phyloP scores from a whole-genome alignment of 345 rosid genomes.

The Chamaenerion angustifolium region DNA sequence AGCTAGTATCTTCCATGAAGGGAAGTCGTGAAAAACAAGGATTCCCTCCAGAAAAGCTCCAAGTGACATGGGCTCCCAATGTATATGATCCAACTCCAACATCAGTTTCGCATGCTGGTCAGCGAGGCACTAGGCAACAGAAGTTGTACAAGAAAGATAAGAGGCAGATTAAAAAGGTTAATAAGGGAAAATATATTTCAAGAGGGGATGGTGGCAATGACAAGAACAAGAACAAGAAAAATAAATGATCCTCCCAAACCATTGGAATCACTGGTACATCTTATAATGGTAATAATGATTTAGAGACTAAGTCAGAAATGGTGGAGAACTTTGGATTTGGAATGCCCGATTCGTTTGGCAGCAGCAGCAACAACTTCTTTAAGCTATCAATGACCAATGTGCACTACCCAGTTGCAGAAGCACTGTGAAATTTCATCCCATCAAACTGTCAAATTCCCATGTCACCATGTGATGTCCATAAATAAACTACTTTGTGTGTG shows the following conservation, averaged over 20 bases:
- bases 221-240: constrained; percentile 23
- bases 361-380: constrained; percentile 53
- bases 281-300: constrained; percentile 14
- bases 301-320: constrained; percentile 9
- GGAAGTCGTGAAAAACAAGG: constrained; percentile 70
- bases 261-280: constrained; percentile 14
- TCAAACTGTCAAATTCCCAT: not conserved
- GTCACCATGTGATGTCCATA: constrained; percentile 8
- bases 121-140: constrained; percentile 36
- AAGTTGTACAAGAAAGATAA: constrained; percentile 42
- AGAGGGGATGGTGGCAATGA: constrained; percentile 21
- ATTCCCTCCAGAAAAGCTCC: constrained; percentile 24
- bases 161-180: constrained; percentile 70
- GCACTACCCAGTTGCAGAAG: constrained; percentile 48
- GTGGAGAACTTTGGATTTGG: constrained; percentile 18
- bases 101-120: constrained; percentile 44
- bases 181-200: constrained; percentile 34
- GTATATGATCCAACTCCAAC: constrained; percentile 86
- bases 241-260: constrained; percentile 42
- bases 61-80: constrained; percentile 74
- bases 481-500: constrained; percentile 3
- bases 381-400: constrained; percentile 20
- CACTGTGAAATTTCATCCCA: constrained; percentile 16
- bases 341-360: constrained; percentile 40
- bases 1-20: constrained; percentile 66